phyloP scores from a whole-genome alignment of 192 early-diverging fungal species.

The Backusella tarrabulga region DNA sequence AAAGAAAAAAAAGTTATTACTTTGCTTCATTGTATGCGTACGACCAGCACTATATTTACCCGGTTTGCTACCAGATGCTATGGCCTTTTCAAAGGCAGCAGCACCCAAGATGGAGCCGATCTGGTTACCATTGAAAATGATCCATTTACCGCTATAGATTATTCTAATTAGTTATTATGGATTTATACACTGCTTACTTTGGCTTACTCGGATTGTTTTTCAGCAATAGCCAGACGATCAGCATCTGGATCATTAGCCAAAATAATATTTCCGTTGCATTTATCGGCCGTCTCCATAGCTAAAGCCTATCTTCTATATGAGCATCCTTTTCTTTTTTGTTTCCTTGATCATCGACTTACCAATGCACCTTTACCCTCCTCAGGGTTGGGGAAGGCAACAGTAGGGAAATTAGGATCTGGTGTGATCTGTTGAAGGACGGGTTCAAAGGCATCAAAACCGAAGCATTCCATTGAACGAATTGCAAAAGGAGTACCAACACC shows the following conservation, averaged over 20 bases:
- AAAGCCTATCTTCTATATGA: conserved; percentile 35
- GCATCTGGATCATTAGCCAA: conserved; percentile 96
- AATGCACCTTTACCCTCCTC: conserved; percentile 89
- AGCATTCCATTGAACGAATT: conserved; percentile 59
- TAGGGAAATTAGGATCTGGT: conserved; percentile 92
- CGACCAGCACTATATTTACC: conserved; percentile 19
- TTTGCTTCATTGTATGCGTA: neutral
- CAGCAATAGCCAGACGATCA: conserved; percentile 89
- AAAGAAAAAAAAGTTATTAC: neutral
- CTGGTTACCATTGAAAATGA: conserved; percentile 86
- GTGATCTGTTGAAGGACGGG: conserved; percentile 63
- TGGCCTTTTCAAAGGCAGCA: conserved; percentile 54
- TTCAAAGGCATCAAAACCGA: conserved; percentile 68
- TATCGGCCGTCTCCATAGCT: conserved; percentile 69
- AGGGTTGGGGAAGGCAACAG: conserved; percentile 82
- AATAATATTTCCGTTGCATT: conserved; percentile 55
- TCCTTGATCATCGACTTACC: conserved; percentile 29
- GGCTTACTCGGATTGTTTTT: conserved; percentile 54
- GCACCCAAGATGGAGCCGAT: conserved; percentile 82
- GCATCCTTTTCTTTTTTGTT: neutral
- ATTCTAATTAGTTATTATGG: neutral
- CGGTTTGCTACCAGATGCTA: conserved; percentile 44
- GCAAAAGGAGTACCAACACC: conserved; percentile 87
- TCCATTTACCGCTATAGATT: conserved; percentile 62
- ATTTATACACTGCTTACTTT: neutral